phyloP scores from a whole-genome alignment of 106 monocot species.

The Triglochin maritima region DNA sequence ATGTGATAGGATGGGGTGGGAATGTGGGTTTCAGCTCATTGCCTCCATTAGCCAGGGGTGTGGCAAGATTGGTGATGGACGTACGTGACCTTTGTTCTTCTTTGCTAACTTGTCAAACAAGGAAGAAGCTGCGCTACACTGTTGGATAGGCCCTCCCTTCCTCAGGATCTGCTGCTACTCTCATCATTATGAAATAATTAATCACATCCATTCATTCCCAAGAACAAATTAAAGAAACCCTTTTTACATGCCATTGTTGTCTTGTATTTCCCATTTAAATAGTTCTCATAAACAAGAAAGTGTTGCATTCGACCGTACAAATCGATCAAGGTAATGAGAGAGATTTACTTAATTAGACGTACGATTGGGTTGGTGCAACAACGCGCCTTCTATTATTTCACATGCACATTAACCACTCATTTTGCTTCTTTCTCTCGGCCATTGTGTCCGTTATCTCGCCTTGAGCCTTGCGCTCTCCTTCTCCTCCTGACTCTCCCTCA shows the following conservation, averaged over 20 bases:
- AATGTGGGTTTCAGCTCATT: conserved; percentile 1
- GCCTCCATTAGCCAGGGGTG: no score
- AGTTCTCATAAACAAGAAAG: no score
- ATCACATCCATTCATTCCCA: no score
- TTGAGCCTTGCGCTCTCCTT: conserved; percentile 7
- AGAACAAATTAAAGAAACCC: background rate
- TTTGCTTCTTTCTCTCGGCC: background rate
- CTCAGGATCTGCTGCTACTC: no score
- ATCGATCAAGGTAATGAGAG: background rate
- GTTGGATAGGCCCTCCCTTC: no score
- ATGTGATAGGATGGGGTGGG: no score
- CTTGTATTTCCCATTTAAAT: background rate
- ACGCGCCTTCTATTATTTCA: background rate
- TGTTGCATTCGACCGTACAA: no score
- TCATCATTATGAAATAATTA: no score
- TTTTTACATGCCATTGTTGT: background rate
- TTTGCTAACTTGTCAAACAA: background rate
- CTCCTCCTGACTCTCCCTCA: conserved; percentile 2
- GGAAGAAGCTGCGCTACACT: no score
- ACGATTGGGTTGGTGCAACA: conserved; percentile 3
- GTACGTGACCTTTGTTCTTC: conserved; percentile 4
- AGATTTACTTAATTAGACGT: background rate
- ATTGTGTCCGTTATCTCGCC: conserved; percentile 1
- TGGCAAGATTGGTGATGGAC: background rate
- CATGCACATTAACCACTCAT: background rate